Conservation (phyloP, 768 basidiomycete species). For the Strobilomyces dryophilus region DNA sequence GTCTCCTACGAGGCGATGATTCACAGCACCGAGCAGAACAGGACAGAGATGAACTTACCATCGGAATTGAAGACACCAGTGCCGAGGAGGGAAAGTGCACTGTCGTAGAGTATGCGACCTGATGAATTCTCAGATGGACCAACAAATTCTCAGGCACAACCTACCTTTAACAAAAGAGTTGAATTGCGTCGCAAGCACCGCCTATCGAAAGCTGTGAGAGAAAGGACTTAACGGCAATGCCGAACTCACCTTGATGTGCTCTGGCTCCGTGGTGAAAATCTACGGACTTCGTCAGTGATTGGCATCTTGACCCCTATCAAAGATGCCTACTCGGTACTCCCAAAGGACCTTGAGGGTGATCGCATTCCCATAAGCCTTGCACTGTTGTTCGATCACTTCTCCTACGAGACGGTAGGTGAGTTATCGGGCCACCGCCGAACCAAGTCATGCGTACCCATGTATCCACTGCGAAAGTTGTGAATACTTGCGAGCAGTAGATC, state of each 20-base stretch:
- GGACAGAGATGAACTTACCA: constrained; percentile 27
- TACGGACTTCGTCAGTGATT: constrained; percentile 11
- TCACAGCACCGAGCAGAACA: neutral
- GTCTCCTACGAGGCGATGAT: constrained; percentile 34
- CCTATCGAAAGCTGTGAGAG: constrained; percentile 22
- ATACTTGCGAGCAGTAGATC: constrained; percentile 27
- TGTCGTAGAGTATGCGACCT: constrained; percentile 14
- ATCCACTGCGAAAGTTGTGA: constrained; percentile 23
- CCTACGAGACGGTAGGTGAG: constrained; percentile 18
- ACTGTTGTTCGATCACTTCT: constrained; percentile 22
- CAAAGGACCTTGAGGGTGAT: constrained; percentile 34
- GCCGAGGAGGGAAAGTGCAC: constrained; percentile 39
- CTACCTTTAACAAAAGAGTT: constrained; percentile 39
- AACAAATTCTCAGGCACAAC: constrained; percentile 1
- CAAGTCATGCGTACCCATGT: constrained; percentile 25
- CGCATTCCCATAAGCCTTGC: constrained; percentile 28
- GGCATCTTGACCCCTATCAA: neutral
- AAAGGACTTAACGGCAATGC: neutral
- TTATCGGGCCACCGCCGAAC: neutral
- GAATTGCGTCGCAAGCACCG: constrained; percentile 44
- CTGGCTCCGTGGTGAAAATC: constrained; percentile 47
- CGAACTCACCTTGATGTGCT: constrained; percentile 38
- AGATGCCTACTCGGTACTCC: constrained; percentile 33
- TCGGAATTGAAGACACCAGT: constrained; percentile 60
- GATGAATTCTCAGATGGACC: constrained; percentile 19